Conservation (phyloP, 1,284 basidiomycete species). For the Peniophora sp. region DNA sequence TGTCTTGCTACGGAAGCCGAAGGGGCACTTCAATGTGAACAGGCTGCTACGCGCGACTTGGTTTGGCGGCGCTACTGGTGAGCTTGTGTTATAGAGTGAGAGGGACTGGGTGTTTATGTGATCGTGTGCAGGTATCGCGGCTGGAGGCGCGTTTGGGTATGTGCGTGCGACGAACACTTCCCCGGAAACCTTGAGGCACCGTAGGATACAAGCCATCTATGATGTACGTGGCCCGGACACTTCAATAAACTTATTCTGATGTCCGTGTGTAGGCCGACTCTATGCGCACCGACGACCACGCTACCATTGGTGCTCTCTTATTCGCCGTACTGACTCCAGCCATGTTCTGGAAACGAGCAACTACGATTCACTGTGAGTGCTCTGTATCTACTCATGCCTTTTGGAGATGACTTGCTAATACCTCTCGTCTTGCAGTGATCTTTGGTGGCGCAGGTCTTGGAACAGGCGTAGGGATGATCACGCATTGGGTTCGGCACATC, state of each 20-base stretch:
- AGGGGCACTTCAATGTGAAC: constrained; percentile 46
- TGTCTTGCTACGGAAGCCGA: constrained; percentile 44
- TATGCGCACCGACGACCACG: constrained; percentile 57
- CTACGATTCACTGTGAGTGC: constrained; percentile 43
- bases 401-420: not conserved
- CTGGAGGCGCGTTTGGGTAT: constrained; percentile 39
- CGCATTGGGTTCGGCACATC: constrained; percentile 42
- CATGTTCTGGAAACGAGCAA: constrained; percentile 59
- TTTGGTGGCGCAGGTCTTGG: constrained; percentile 64
- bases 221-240: constrained; percentile 36
- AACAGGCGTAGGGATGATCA: constrained; percentile 47
- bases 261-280: constrained; percentile 36
- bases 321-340: constrained; percentile 56
- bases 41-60: constrained; percentile 60
- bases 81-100: constrained; percentile 4
- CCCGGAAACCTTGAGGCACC: constrained; percentile 27
- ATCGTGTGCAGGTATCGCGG: constrained; percentile 22
- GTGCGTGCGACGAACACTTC: constrained; percentile 32
- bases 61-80: constrained; percentile 55
- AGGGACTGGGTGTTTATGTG: not conserved
- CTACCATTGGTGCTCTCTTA: constrained; percentile 59
- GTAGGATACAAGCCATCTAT: constrained; percentile 39
- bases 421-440: constrained; percentile 35
- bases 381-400: no score
- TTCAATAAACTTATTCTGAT: not conserved